A percentile compares a stretch with the other conserved stretches of the same genome.
Conservation (phyloP, 371 early-diverging fungal species). For the Apophysomyces elegans region DNA sequence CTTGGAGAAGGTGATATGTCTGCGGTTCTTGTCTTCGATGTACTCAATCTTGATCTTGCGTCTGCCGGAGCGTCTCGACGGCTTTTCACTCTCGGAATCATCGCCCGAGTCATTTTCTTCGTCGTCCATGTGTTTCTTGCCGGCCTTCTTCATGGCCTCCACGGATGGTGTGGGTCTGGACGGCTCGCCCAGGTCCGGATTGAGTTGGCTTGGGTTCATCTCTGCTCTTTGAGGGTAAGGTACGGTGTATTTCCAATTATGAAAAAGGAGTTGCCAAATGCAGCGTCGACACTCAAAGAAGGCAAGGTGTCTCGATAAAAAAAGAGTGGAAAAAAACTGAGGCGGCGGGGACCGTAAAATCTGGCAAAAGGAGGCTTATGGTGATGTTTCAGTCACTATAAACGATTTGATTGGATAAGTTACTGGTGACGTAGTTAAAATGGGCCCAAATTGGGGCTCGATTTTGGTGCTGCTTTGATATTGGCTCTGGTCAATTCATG, state of each 20-base stretch:
- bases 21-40: constrained; percentile 93
- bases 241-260: constrained; percentile 10
- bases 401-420: not conserved
- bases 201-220: constrained; percentile 14
- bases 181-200: constrained; percentile 13
- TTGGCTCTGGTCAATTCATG: not conserved
- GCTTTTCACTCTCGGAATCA: constrained; percentile 48
- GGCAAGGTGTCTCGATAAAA: constrained; percentile 11
- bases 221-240: constrained; percentile 12
- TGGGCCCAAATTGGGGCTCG: not conserved
- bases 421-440: constrained; percentile 2
- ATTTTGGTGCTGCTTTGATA: not conserved
- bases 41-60: constrained; percentile 98
- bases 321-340: constrained; percentile 7
- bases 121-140: constrained; percentile 11
- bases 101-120: constrained; percentile 48
- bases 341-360: constrained; percentile 6
- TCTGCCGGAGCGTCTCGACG: constrained; percentile 77
- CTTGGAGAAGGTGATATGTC: constrained; percentile 98
- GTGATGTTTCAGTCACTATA: constrained; percentile 8
- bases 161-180: constrained; percentile 12
- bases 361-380: constrained; percentile 8
- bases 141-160: constrained; percentile 1
- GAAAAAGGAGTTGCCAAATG: constrained; percentile 23
- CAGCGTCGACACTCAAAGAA: constrained; percentile 11